A percentile compares a stretch with the other conserved stretches of the same genome.
Evolutionary conservation across 1,284 basidiomycete genomes (phyloP).

Genomic region (Pseudozyma sp.): DNA sequence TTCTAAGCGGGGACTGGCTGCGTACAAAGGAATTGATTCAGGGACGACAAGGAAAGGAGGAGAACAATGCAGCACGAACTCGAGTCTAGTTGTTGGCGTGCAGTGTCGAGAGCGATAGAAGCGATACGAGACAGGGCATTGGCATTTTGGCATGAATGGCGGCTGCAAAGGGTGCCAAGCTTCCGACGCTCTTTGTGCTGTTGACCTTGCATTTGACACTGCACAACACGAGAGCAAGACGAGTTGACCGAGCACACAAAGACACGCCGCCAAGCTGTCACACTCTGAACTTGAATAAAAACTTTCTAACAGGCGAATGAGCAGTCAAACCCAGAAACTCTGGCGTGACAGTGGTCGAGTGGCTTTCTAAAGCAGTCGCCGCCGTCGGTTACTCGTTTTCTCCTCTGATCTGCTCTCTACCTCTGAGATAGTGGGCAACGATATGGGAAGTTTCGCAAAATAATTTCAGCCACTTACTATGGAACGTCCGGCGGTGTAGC

Average conservation of each 20-base stretch:
- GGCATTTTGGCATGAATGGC: not conserved
- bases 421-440: not conserved
- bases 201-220: conserved; percentile 14
- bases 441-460: too few species aligned
- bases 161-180: conserved; percentile 33
- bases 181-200: conserved; percentile 35
- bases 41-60: conserved; percentile 1
- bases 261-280: conserved; percentile 18
- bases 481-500: too few species aligned
- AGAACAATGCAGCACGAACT: not conserved
- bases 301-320: not conserved
- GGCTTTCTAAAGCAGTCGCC: not conserved
- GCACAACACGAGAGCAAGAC: too few species aligned
- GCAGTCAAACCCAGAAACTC: not conserved
- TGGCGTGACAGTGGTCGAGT: not conserved
- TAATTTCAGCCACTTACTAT: not conserved
- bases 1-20: not conserved
- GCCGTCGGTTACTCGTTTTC: conserved; percentile 19
- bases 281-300: not conserved
- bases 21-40: not conserved
- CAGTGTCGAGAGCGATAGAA: not conserved
- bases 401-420: not conserved
- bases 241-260: not conserved
- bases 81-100: not conserved
- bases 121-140: not conserved